These are phyloP conservation scores for Xylaria palmicola DNA, from an alignment of 495 filamentous ascomycete genomes.

Conservation along the genomic window DNA sequence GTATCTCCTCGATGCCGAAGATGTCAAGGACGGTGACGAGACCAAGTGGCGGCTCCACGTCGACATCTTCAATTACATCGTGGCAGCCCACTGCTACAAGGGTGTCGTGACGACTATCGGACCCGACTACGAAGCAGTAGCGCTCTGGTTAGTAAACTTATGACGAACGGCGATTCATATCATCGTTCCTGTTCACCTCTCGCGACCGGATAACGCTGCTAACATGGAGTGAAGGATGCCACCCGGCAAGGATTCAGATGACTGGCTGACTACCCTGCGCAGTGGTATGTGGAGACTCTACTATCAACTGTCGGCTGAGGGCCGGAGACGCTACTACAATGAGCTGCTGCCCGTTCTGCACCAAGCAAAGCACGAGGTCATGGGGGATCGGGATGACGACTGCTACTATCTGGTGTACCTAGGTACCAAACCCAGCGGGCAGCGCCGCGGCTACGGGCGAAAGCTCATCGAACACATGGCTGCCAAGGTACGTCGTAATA, in stretches of 20 bases:
- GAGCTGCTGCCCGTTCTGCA: conserved; percentile 78
- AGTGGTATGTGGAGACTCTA: conserved; percentile 70
- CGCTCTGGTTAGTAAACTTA: conserved; percentile 64
- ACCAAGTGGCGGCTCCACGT: conserved; percentile 73
- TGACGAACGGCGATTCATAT: neutral
- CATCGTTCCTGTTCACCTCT: conserved; percentile 6
- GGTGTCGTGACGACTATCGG: conserved; percentile 72
- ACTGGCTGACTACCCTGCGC: conserved; percentile 65
- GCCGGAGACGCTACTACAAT: conserved; percentile 66
- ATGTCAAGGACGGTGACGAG: conserved; percentile 57
- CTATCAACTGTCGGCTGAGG: conserved; percentile 69
- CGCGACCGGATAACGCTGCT: neutral
- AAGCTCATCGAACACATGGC: conserved; percentile 67
- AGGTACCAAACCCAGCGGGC: conserved; percentile 63
- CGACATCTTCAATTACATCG: conserved; percentile 69
- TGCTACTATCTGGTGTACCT: conserved; percentile 79
- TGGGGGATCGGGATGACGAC: conserved; percentile 62
- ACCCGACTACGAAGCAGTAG: conserved; percentile 70
- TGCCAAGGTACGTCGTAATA: conserved; percentile 48
- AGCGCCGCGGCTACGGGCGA: conserved; percentile 67
- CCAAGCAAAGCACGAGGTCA: conserved; percentile 62
- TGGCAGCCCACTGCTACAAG: conserved; percentile 66
- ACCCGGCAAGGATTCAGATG: conserved; percentile 70
- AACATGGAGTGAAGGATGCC: conserved; percentile 60
- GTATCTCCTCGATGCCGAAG: conserved; percentile 69